Evolutionary conservation across 345 rosid genomes (phyloP).

Genomic region (Aurinia saxatilis): DNA sequence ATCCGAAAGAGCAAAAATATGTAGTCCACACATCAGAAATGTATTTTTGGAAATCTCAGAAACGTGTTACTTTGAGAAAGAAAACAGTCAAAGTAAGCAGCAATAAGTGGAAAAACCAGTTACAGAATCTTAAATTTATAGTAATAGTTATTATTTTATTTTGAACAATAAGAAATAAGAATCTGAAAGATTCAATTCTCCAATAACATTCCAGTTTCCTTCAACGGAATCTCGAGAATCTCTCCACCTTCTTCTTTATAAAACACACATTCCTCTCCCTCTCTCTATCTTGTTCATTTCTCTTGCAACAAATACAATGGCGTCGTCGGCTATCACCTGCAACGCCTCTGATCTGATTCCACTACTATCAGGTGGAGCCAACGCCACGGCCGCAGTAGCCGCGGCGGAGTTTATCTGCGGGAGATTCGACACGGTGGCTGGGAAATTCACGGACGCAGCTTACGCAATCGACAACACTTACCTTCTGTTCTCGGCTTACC

Average conservation of each 20-base stretch:
- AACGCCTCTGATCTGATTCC: constrained; percentile 22
- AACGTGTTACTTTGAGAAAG: not conserved
- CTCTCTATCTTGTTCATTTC: not conserved
- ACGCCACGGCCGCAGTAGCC: constrained; percentile 22
- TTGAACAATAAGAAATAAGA: not conserved
- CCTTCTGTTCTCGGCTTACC: constrained; percentile 41
- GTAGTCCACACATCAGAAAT: not conserved
- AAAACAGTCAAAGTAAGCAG: constrained; percentile 16
- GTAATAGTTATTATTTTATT: not conserved
- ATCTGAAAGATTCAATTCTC: constrained; percentile 23
- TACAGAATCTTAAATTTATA: not conserved
- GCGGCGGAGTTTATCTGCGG: constrained; percentile 27
- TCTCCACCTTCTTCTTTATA: constrained; percentile 15
- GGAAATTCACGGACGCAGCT: constrained; percentile 25
- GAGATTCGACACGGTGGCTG: constrained; percentile 17
- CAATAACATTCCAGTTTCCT: constrained; percentile 2
- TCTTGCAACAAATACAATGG: constrained; percentile 13
- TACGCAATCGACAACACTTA: constrained; percentile 42
- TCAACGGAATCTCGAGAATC: constrained; percentile 26
- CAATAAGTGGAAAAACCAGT: not conserved
- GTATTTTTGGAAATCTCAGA: not conserved
- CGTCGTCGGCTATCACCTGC: constrained; percentile 18
- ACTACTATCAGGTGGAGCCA: constrained; percentile 13
- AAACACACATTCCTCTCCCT: not conserved
- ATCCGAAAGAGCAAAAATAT: not conserved